Evolutionary conservation across 164 flowering plant genomes (phyloP).

Genomic region (Macadamia tetraphylla): DNA sequence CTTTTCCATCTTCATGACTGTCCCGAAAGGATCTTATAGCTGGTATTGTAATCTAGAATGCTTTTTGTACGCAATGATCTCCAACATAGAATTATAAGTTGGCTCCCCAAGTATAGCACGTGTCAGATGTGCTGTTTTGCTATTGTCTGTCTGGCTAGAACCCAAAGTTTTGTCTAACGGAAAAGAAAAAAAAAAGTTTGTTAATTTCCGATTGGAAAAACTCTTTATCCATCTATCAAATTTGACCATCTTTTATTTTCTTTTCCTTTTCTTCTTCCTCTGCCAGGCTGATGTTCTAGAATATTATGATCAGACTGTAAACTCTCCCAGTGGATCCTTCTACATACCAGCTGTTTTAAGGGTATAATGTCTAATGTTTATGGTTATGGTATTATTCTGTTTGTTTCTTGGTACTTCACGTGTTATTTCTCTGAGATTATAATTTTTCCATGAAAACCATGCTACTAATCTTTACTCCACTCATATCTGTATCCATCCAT

Average conservation of each 20-base stretch:
- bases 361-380: conserved; percentile 40
- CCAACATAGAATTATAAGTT: too few relatives aligned
- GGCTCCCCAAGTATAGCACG: too few relatives aligned
- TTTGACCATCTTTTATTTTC: conserved; percentile 6
- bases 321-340: conserved; percentile 80
- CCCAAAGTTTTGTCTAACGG: too few relatives aligned
- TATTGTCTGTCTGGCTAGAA: too few relatives aligned
- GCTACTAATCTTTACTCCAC: not conserved
- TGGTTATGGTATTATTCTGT: not conserved
- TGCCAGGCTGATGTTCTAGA: conserved; percentile 94
- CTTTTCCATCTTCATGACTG: too few relatives aligned
- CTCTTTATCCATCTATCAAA: too few relatives aligned
- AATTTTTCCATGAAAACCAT: not conserved
- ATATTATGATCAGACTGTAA: conserved; percentile 87
- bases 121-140: too few relatives aligned
- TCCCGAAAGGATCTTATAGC: too few relatives aligned
- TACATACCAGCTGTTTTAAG: conserved; percentile 92
- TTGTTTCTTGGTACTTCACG: not conserved
- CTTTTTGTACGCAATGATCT: too few relatives aligned
- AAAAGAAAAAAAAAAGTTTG: too few relatives aligned
- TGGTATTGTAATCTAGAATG: too few relatives aligned
- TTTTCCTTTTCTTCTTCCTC: not conserved
- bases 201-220: too few relatives aligned
- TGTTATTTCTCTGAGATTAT: not conserved
- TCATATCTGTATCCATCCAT: not conserved